These are phyloP conservation scores for Zasmidium citrigriseum DNA, from an alignment of 2,329 filamentous ascomycete genomes.

Conservation along the genomic window DNA sequence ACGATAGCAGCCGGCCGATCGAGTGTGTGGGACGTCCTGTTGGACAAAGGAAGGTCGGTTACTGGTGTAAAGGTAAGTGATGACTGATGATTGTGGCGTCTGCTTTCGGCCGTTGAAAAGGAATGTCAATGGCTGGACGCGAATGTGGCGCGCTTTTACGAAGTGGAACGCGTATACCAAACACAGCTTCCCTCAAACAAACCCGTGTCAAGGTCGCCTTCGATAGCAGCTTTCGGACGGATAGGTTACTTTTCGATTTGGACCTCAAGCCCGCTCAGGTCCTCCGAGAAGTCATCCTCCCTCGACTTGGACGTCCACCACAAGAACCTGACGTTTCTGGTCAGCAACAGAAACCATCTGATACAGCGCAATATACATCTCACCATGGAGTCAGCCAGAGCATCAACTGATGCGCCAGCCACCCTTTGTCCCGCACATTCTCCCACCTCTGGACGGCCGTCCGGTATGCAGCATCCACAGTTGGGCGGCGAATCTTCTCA, in stretches of 20 bases:
- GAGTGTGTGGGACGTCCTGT: neutral
- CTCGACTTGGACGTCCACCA: neutral
- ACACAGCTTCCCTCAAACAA: neutral
- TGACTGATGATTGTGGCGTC: neutral
- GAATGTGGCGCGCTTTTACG: neutral
- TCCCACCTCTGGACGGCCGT: constrained; percentile 8
- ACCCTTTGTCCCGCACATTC: constrained; percentile 5
- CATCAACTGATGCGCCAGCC: constrained; percentile 1
- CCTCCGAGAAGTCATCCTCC: neutral
- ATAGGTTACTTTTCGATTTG: no score
- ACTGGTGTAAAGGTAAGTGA: neutral
- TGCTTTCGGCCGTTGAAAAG: neutral
- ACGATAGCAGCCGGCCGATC: neutral
- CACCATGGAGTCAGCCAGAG: constrained; percentile 8
- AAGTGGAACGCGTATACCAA: neutral
- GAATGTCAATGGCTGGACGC: neutral
- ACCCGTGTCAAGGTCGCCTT: no score
- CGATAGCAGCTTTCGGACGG: no score
- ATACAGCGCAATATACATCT: no score
- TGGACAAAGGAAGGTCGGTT: neutral
- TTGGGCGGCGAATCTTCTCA: constrained; percentile 1
- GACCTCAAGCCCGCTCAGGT: neutral
- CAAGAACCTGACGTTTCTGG: no score
- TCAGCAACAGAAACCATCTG: no score
- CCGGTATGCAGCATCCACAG: constrained; percentile 2